These are phyloP conservation scores for Przewalskia tangutica DNA, from an alignment of 257 asterid species.

Conservation along the genomic window DNA sequence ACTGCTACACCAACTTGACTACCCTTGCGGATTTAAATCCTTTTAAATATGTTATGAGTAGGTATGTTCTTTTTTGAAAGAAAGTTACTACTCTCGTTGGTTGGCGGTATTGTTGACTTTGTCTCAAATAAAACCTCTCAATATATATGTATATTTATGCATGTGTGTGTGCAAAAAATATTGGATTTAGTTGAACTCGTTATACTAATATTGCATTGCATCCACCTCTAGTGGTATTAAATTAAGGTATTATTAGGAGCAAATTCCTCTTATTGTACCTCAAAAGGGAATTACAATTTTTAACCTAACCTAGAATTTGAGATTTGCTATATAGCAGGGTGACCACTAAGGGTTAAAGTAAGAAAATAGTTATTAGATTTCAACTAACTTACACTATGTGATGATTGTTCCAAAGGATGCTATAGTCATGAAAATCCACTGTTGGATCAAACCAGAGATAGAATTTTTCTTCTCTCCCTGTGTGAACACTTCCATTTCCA, in stretches of 20 bases:
- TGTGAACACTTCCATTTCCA: slow-evolving; percentile 76
- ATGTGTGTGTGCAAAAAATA: too few species aligned
- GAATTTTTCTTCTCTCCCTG: slow-evolving; percentile 76
- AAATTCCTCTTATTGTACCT: neutral
- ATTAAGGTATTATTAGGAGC: neutral
- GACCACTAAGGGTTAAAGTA: neutral
- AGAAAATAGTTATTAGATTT: neutral
- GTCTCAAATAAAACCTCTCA: too few species aligned
- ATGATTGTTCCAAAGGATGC: slow-evolving; percentile 76
- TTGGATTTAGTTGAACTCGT: neutral
- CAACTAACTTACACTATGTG: slow-evolving; percentile 51
- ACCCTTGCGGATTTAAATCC: too few species aligned
- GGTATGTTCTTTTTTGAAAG: too few species aligned
- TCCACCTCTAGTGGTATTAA: neutral
- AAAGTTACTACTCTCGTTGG: neutral
- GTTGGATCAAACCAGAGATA: slow-evolving; percentile 94
- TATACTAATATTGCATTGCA: neutral
- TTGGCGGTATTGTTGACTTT: too few species aligned
- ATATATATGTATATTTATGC: too few species aligned
- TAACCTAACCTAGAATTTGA: neutral
- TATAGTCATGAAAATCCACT: slow-evolving; percentile 49
- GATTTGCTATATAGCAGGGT: neutral
- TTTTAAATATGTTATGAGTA: too few species aligned
- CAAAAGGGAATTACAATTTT: neutral
- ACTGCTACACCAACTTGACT: too few species aligned